Evolutionary conservation across 164 flowering plant species (phyloP), one percentile per base, ranked within the genome.

Genomic region (Macadamia tetraphylla): DNA sequence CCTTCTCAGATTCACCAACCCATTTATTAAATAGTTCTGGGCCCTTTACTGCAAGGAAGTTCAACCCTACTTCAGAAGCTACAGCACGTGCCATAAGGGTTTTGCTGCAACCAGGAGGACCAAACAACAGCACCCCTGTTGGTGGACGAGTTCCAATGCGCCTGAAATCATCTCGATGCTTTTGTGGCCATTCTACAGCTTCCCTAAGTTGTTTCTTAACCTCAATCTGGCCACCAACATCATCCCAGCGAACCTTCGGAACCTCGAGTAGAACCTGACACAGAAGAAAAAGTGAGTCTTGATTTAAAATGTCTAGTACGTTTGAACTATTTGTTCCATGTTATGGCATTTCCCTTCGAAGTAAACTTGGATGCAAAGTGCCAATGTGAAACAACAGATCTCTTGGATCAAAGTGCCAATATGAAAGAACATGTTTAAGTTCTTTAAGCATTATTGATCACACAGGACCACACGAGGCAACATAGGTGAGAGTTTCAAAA

Each of bases 1-100:
- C 97, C 81, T 92, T 92, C 84, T 95, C 99, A 14, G 99, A 90
- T 84, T 95, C 99, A 76, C 99, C 99, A 72, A 95, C 99, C 98
- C 98, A 95, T 83, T 92, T 92, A 79, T 93, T 92, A 74, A 87
- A 91, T 53, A 95, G 90, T 71, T 95, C 97, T 23, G 98, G 99
- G 48, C 99, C 99, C 80, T 95, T 90, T 17, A 95, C 98, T 58
- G 99, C 88, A 68, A 92, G 86, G 73, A 92, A 94, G 75, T 94
- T 94, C 49, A 92, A 76, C 55, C 90, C 85, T 65, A 98, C 92
- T 79, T 90, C 88, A 78, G 98, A 90, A 73, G 99, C 99, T 49
- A 92, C 98, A 18, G 98, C 98, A 68, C 98, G 91, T 32, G 99
- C 98, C 87, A 95, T 73, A 29, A 95, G 89, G 32, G 99, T 95